Base-by-base conservation (phyloP, 495 filamentous ascomycete species). In the Penicillium turbatum region DNA sequence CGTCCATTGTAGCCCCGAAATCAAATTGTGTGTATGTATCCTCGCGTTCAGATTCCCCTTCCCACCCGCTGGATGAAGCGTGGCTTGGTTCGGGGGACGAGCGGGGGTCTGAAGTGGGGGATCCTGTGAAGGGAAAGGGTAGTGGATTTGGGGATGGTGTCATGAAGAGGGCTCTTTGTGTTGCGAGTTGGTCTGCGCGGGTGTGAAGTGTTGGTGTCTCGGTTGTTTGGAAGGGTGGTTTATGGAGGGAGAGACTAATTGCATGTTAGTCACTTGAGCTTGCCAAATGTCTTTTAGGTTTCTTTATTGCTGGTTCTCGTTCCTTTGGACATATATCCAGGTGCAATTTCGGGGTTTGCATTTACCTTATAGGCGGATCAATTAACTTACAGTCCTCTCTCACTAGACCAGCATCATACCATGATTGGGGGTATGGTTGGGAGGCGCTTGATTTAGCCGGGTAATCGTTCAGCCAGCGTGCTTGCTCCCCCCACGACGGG, bases 141-240 rank as follows among this genome's bases (percentile, higher is more conserved):
- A 17, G 5, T 2, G 43, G 13, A 8, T 57, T 48, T 1, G 40
- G 32, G 6, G 57, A 17, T 10, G 62, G 65, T 21, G 55, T 59
- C 68, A 73, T 72, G 51, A 69, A 73, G 11, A 73, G 61, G 8
- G 71, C 71, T 27, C 71, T 55, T 54, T 73, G 64, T 17, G 65
- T 67, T 19, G 69, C 67, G 3, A 67, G 42, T 9, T 65, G 62
- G 67, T 41, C 34, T 9, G 29, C 54, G 41, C 10, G 57, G 48
- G 52, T 49, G 34, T 54, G 55, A 21, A 57, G 51, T 41, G 54
- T 56, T 19, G 34, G 24, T 11, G 39, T 47, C 29, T 51, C 35
- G 41, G 17, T 7, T 24, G 2, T 52, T 13, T 12, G 21, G 41
- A 17, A 42, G n/a, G 17, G 5, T 32, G 27, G 31, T 55, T 21